Conservation (phyloP, 1,284 basidiomycete species). For the Tylopilus sp. region DNA sequence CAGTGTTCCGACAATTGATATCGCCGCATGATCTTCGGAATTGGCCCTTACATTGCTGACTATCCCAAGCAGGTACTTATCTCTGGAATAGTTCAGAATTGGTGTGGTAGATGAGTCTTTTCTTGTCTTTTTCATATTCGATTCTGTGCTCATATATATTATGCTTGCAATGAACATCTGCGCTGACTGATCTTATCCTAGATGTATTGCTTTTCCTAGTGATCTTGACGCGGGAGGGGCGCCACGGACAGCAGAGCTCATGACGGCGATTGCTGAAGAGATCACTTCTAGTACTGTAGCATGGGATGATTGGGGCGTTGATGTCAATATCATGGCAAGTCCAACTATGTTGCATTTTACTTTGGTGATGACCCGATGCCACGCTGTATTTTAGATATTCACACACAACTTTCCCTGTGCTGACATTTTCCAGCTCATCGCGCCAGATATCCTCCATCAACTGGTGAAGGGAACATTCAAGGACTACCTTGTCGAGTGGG, state of each 20-base stretch:
- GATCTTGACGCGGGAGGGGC: neutral
- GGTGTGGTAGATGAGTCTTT: constrained; percentile 30
- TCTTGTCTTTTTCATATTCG: too few species aligned
- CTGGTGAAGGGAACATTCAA: constrained; percentile 1
- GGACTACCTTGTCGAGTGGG: constrained; percentile 1
- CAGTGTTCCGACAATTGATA: constrained; percentile 26
- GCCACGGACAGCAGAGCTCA: neutral
- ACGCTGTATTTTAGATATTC: neutral
- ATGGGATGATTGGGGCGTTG: constrained; percentile 6
- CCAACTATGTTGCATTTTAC: neutral
- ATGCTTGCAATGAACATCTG: neutral
- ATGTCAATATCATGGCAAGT: neutral
- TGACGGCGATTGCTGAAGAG: neutral
- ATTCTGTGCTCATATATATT: neutral
- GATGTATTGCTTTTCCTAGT: constrained; percentile 4
- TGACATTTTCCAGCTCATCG: neutral
- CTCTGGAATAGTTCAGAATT: constrained; percentile 28
- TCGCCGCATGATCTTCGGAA: constrained; percentile 9
- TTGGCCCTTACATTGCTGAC: constrained; percentile 35
- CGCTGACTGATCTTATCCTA: neutral
- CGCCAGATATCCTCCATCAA: constrained; percentile 6
- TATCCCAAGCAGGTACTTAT: constrained; percentile 34
- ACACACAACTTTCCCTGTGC: neutral
- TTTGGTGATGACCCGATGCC: neutral
- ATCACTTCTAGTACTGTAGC: neutral